Base-by-base conservation (phyloP, 75 land plant genomes). In the Isoetes taiwanensis region DNA sequence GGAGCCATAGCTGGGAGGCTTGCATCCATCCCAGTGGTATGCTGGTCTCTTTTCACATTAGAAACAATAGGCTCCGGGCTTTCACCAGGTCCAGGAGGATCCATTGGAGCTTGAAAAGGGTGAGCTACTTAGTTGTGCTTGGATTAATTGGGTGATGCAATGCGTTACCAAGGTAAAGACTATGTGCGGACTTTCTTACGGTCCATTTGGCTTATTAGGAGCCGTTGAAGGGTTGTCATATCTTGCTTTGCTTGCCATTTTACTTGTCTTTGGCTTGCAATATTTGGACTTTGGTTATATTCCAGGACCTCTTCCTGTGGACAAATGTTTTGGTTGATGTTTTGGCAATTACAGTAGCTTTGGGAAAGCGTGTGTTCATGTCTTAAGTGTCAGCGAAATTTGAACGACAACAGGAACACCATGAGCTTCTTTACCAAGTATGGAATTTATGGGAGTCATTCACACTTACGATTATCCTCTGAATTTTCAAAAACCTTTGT, bases 181-280 rank as follows among this genome's bases (percentile, higher is more conserved):
- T 9, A 96, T 96, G 3, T 78, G 84, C 5, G 99, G 96, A 0
- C 68, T 94, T 32, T 96, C 96, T 8, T 71, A 65, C 30, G 99
- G 99, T 8, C 96, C 96, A 1, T 74, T 62, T 50, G 99, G 99
- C 8, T 43, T 94, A 30, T 70, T 94, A 33, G 99, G 99, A 4
- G 99, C 99, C n/a, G 99, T 81, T 8, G 99, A 94, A 54, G 99
- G 99, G 28, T 59, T 84, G 5, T 84, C 99, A 0, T 94, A 82
- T 55, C 69, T 94, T 33, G 30, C 77, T 9, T 41, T 82, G 40
- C 64, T 94, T 4, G 96, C 78, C 57, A 76, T 80, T 50, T 31
- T 76, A 9, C 76, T 81, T 8, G 96, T 94, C 3, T 94, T 94
- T 55, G 99, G 96, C 4, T 43, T 94, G 66, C 96, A 94, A 70